Evolutionary conservation across 73 alveolate species (phyloP), one percentile per base, ranked within the genome.

Genomic region (Breviolum minutum): DNA sequence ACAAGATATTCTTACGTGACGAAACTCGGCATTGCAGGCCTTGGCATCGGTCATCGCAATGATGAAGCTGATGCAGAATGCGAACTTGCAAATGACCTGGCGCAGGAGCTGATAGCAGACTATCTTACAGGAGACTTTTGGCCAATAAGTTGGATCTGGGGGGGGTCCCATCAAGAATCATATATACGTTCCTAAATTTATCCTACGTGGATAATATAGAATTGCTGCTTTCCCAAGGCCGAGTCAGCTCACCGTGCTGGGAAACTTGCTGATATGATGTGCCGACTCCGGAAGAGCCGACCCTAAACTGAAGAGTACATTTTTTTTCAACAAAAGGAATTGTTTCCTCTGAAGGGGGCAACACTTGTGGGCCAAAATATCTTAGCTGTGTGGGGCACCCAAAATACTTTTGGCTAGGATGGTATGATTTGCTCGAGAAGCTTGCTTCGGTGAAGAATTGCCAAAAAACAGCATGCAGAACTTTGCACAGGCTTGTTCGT

Each of bases 161-260:
- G 17, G 77, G 17, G 17, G 17, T 68, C 54, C 54, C 54, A 40
- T 0, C 54, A 40, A 40, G 54, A 40, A 40, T 40, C 3, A n/a
- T n/a, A n/a, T 40, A 40, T 3, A 40, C 3, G 54, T 2, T 40
- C 54, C 54, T 40, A 40, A 40, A 40, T 40, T 3, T 40, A 2
- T 40, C 54, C 54, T 40, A 40, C 3, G 54, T 40, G 54, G 5
- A 40, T 14, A 68, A 22, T 68, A 17, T 14, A 17, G 54, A 0
- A 40, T 40, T 40, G 3, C 54, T 40, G 54, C 54, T 40, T 0
- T 12, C 64, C 87, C 16, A 30, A 81, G 90, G 90, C 90, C 0
- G 90, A 81, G 22, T 81, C 90, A 48, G 90, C 90, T 13, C 30
- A 81, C 90, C 68, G 90, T 9, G 12, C 48, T 40, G 90, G 90